Evolutionary conservation across 768 basidiomycete genomes (phyloP).

Genomic region (Kwoniella pini): DNA sequence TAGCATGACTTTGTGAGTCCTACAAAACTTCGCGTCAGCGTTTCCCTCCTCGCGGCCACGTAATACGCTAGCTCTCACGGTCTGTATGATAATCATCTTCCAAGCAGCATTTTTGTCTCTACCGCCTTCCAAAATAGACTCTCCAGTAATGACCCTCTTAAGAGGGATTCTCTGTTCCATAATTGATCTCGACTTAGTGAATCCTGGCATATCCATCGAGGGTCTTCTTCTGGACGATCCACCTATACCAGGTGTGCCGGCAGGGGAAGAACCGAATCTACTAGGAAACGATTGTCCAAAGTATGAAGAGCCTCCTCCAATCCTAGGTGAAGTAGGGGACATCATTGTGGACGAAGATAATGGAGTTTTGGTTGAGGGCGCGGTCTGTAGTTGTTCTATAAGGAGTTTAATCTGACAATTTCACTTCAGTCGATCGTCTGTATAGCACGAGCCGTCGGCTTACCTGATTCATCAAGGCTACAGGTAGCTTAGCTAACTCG

Average conservation of each 20-base stretch:
- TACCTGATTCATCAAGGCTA: constrained; percentile 31
- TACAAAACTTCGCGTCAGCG: neutral
- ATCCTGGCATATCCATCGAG: constrained; percentile 33
- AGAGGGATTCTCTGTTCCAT: constrained; percentile 47
- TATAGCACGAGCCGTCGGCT: constrained; percentile 2
- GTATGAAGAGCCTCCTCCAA: constrained; percentile 16
- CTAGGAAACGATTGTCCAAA: constrained; percentile 38
- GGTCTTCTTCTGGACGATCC: constrained; percentile 28
- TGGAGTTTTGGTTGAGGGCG: constrained; percentile 13
- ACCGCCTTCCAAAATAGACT: constrained; percentile 47
- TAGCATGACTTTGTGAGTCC: constrained; percentile 44
- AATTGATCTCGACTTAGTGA: constrained; percentile 30
- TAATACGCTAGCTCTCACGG: constrained; percentile 14
- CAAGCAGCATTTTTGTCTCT: constrained; percentile 54
- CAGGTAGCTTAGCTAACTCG: constrained; percentile 33
- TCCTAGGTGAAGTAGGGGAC: constrained; percentile 33
- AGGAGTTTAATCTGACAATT: constrained; percentile 28
- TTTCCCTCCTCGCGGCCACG: too few species aligned
- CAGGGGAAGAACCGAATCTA: constrained; percentile 34
- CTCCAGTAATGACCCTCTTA: constrained; percentile 46
- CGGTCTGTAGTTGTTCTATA: constrained; percentile 26
- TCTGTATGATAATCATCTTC: constrained; percentile 50
- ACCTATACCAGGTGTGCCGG: constrained; percentile 12
- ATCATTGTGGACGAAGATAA: constrained; percentile 20
- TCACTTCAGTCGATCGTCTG: constrained; percentile 1